phyloP scores from a whole-genome alignment of 2,329 filamentous ascomycete species.

The Aspergillus udagawae region DNA sequence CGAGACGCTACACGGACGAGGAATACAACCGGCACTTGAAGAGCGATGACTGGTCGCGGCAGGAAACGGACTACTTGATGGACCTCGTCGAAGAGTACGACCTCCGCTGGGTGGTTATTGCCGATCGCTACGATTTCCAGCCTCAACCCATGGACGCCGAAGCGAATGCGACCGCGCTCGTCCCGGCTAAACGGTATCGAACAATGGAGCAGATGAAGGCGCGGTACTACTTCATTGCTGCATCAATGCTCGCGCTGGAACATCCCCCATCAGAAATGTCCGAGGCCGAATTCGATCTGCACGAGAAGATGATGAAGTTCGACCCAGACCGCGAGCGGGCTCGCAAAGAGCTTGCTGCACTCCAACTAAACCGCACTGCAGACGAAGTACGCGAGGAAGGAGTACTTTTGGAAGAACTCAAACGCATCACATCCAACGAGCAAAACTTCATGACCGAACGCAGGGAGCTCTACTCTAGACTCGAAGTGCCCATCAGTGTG shows the following conservation, averaged over 20 bases:
- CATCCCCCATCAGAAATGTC: slow-evolving; percentile 86
- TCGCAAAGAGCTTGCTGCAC: slow-evolving; percentile 80
- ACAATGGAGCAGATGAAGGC: slow-evolving; percentile 88
- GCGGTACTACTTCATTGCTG: slow-evolving; percentile 82
- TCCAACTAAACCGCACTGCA: slow-evolving; percentile 71
- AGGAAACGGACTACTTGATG: slow-evolving; percentile 92
- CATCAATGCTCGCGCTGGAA: slow-evolving; percentile 74
- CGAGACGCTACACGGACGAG: slow-evolving; percentile 73
- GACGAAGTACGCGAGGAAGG: slow-evolving; percentile 93
- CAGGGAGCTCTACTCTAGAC: slow-evolving; percentile 76
- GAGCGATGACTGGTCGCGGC: slow-evolving; percentile 76
- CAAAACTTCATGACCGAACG: slow-evolving; percentile 85
- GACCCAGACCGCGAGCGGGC: slow-evolving; percentile 72
- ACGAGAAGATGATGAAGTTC: slow-evolving; percentile 84
- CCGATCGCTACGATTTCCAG: slow-evolving; percentile 80
- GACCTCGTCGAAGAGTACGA: slow-evolving; percentile 72
- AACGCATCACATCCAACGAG: slow-evolving; percentile 82
- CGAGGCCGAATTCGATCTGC: slow-evolving; percentile 72
- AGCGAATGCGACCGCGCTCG: slow-evolving; percentile 29
- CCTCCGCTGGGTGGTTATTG: slow-evolving; percentile 84
- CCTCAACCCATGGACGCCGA: slow-evolving; percentile 25
- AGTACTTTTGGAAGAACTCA: slow-evolving; percentile 80
- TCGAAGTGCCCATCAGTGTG: slow-evolving; percentile 74
- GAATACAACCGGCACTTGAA: slow-evolving; percentile 75
- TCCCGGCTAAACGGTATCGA: slow-evolving; percentile 48